Conservation (phyloP, 1,139 yeast species). For the Debaryomyces sp. region DNA sequence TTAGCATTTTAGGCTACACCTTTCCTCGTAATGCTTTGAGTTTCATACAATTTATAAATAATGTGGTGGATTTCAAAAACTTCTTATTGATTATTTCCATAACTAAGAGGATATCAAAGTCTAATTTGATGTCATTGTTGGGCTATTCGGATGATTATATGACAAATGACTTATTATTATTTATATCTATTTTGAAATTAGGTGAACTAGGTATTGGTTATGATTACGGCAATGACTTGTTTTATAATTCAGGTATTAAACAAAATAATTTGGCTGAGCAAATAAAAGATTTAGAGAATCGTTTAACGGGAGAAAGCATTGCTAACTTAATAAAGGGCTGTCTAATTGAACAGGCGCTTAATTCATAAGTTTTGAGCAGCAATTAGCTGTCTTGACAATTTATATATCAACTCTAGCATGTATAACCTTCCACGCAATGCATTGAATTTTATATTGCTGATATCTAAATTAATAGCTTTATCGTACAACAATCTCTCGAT, state of each 20-base stretch:
- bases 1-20: constrained; percentile 23
- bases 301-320: constrained; percentile 27
- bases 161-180: constrained; percentile 22
- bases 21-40: constrained; percentile 21
- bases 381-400: not conserved
- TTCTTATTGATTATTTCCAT: constrained; percentile 31
- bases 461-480: constrained; percentile 26
- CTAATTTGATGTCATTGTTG: constrained; percentile 25
- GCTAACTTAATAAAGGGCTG: constrained; percentile 31
- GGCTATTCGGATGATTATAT: constrained; percentile 25
- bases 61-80: constrained; percentile 33
- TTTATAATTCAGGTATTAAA: constrained; percentile 23
- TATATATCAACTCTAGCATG: constrained; percentile 21
- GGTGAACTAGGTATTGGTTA: constrained; percentile 35
- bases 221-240: constrained; percentile 23
- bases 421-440: constrained; percentile 33
- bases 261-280: constrained; percentile 14
- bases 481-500: constrained; percentile 26
- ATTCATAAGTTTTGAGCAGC: constrained; percentile 7
- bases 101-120: constrained; percentile 24
- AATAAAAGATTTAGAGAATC: constrained; percentile 25
- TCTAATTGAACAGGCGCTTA: constrained; percentile 28
- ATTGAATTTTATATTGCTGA: constrained; percentile 29
- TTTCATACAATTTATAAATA: constrained; percentile 25
- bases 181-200: constrained; percentile 29